Evolutionary conservation across 176 grass and related monocot species (phyloP).

Genomic region (Cenchrus americanus): DNA sequence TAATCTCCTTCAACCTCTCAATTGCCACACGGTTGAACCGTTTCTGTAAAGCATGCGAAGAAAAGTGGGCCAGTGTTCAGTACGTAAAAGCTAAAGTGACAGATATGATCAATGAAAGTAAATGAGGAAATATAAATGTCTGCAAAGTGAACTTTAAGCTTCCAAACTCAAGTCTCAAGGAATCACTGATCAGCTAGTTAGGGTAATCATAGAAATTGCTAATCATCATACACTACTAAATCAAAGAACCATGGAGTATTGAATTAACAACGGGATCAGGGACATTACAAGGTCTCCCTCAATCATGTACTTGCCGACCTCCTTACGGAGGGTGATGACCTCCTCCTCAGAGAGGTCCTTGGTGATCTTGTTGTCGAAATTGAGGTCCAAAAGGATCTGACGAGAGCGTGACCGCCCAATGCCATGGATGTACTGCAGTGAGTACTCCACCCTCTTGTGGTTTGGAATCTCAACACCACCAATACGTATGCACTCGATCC

Average conservation of each 20-base stretch:
- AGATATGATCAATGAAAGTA: background rate
- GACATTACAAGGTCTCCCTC: conserved; percentile 85
- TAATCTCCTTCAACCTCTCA: conserved; percentile 89
- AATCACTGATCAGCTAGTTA: background rate
- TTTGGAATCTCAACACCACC: conserved; percentile 97
- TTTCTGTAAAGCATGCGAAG: conserved; percentile 60
- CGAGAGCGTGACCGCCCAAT: conserved; percentile 72
- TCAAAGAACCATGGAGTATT: background rate
- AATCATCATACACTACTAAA: background rate
- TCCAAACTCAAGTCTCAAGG: conserved; percentile 3
- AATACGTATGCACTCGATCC: conserved; percentile 85
- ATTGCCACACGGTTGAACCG: conserved; percentile 78
- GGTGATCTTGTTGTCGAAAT: conserved; percentile 78
- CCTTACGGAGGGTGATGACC: conserved; percentile 84
- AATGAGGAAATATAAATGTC: background rate
- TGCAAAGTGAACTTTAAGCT: background rate
- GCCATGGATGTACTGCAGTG: conserved; percentile 91
- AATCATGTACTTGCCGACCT: conserved; percentile 93
- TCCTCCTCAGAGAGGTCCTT: conserved; percentile 87
- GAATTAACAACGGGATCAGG: conserved; percentile 16
- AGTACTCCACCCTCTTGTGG: conserved; percentile 88
- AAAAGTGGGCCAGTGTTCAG: background rate
- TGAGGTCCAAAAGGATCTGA: conserved; percentile 80
- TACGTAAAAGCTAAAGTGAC: conserved; percentile 5
- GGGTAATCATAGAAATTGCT: background rate